phyloP scores from a whole-genome alignment of 805 yeast species.

The Metschnikowia proteae region DNA sequence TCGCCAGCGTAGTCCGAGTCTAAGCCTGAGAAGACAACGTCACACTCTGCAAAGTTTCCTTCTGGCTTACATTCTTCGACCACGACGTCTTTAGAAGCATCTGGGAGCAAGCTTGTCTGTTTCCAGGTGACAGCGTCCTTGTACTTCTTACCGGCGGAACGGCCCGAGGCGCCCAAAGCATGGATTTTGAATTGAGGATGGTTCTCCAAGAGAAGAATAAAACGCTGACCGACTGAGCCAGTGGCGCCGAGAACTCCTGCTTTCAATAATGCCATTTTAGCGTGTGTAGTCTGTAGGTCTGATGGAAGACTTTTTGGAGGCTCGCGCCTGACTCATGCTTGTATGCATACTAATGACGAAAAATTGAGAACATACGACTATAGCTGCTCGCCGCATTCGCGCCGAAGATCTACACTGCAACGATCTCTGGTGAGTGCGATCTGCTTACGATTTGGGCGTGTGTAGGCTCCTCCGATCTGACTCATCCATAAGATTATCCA shows the following conservation, averaged over 20 bases:
- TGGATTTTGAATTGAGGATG: slow-evolving; percentile 88
- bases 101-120: slow-evolving; percentile 82
- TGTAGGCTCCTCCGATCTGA: too few species aligned
- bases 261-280: slow-evolving; percentile 35
- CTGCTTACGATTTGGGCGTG: neutral
- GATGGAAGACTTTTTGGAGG: neutral
- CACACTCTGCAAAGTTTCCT: slow-evolving; percentile 77
- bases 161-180: slow-evolving; percentile 85
- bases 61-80: slow-evolving; percentile 78
- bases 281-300: neutral
- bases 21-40: slow-evolving; percentile 89
- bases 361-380: neutral
- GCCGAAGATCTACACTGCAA: neutral
- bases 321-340: slow-evolving; percentile 5
- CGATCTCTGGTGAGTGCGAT: neutral
- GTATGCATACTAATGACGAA: slow-evolving; percentile 2
- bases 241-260: slow-evolving; percentile 97
- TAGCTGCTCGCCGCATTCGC: neutral
- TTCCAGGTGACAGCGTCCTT: slow-evolving; percentile 89
- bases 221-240: slow-evolving; percentile 96
- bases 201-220: slow-evolving; percentile 73
- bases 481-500: too few species aligned
- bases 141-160: slow-evolving; percentile 91
- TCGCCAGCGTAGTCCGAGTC: slow-evolving; percentile 93
- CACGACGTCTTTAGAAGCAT: slow-evolving; percentile 51